Base-by-base conservation (phyloP, 2,329 filamentous ascomycete species). In the Ceratocystis lukuohia region DNA sequence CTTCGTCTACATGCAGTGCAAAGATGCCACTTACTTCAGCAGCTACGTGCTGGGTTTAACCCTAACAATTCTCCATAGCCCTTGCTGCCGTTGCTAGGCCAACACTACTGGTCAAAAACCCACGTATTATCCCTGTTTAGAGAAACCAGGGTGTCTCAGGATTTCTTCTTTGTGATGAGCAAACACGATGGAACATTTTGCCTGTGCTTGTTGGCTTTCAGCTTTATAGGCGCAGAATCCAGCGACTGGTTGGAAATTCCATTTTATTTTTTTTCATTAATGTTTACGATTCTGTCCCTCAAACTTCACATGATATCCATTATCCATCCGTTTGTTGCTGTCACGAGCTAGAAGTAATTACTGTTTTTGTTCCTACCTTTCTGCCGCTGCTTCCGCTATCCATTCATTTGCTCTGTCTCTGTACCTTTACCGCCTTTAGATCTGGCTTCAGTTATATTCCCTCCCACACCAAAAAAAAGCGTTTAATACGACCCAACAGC, bases 81-180 rank as follows among this genome's bases (percentile, higher is more conserved):
- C 48, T 50, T 46, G 5, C 28, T 12, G 30, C 61, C n/a, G 66
- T 67, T 67, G 37, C 66, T 56, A 12, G 66, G 66, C 17, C 61
- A 67, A 67, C 66, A n/a, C 10, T 25, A 62, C 46, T 41, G 37
- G 56, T 44, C 33, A 63, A 17, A 50, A 50, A 25, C 67, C 65
- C 59, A 68, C 64, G 68, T 62, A 25, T 61, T 53, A 67, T 61
- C 50, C 65, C 30, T 68, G 64, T 33, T 33, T 12, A 33, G 2
- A n/a, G 37, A 28, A 37, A 37, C 28, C 30, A 59, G 56, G 61
- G 44, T 30, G 41, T 45, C 22, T 37, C 22, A 4, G 2, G 15
- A 48, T 62, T 45, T 62, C 5, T 46, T 62, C 20, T 46, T 63
- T 50, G 61, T 48, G 48, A 53, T 25, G 48, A 50, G 17, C 15